Conservation (phyloP, 1,284 basidiomycete genomes). For the Puccinia brachypodii region DNA sequence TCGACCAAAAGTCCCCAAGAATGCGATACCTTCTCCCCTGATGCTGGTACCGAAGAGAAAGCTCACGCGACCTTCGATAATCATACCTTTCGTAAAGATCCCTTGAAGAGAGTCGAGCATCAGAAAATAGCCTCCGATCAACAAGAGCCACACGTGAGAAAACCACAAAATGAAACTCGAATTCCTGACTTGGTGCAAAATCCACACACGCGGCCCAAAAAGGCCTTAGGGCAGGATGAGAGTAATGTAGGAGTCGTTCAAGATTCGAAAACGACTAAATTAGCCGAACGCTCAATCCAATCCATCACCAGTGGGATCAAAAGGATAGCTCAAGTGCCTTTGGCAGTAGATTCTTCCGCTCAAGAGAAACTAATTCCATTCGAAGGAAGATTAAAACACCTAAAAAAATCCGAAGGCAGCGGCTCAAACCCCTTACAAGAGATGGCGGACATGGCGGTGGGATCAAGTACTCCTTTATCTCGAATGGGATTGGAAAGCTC, state of each 20-base stretch:
- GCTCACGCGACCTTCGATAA: background rate
- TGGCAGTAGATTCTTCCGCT: background rate
- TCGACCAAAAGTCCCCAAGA: background rate
- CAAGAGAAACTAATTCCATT: background rate
- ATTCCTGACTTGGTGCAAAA: background rate
- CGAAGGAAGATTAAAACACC: background rate
- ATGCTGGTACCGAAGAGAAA: background rate
- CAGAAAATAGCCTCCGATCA: background rate
- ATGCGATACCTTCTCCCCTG: background rate
- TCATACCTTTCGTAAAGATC: background rate
- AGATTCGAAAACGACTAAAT: background rate
- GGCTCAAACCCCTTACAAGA: background rate
- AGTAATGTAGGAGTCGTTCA: background rate
- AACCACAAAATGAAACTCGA: background rate
- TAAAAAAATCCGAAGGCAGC: background rate
- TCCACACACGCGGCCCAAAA: background rate
- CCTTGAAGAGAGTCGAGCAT: background rate
- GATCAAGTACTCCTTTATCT: slow-evolving; percentile 11
- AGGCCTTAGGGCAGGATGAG: background rate
- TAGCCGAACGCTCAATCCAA: background rate
- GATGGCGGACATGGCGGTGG: background rate
- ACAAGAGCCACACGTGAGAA: background rate
- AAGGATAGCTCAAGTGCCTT: background rate
- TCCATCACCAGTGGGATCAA: background rate
- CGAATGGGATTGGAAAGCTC: background rate